A percentile compares a stretch with the other conserved stretches of the same genome.
Evolutionary conservation across 441 rosid species (phyloP).

Genomic region (Euphorbia schlechtendalii): DNA sequence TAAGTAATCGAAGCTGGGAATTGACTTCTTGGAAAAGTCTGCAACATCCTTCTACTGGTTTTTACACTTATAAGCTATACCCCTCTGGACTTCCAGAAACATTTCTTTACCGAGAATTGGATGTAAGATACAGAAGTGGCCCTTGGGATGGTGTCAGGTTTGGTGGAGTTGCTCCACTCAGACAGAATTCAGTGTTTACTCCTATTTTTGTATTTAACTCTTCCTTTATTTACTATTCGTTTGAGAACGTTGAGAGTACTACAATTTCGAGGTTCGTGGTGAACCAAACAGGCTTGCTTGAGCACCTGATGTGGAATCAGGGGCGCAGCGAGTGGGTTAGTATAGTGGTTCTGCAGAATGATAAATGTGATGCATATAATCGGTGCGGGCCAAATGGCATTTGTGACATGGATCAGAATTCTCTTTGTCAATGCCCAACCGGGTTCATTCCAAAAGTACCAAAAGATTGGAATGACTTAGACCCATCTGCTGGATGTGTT

Average conservation of each 20-base stretch:
- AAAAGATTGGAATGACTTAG: conserved; percentile 17
- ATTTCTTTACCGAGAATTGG: conserved; percentile 3
- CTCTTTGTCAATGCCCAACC: conserved; percentile 30
- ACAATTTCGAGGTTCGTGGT: conserved; percentile 18
- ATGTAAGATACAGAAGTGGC: conserved; percentile 18
- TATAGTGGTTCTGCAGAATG: conserved; percentile 1
- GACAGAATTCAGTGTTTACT: background rate
- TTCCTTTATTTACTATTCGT: conserved; percentile 14
- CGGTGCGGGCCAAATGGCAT: conserved; percentile 23
- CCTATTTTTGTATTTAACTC: conserved; percentile 9
- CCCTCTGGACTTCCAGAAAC: conserved; percentile 18
- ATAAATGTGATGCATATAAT: conserved; percentile 14
- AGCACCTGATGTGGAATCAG: conserved; percentile 17
- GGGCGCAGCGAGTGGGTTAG: conserved; percentile 12
- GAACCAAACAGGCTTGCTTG: conserved; percentile 15
- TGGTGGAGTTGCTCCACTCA: conserved; percentile 16
- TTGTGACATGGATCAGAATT: conserved; percentile 10
- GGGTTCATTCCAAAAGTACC: conserved; percentile 33
- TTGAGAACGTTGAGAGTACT: conserved; percentile 7
- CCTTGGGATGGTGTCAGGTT: conserved; percentile 22
- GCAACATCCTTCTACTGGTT: conserved; percentile 20
- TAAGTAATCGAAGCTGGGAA: conserved; percentile 5
- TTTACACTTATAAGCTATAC: conserved; percentile 10
- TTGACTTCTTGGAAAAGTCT: conserved; percentile 21
- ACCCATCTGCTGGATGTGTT: conserved; percentile 26